Evolutionary conservation across 1,284 basidiomycete species (phyloP).

Genomic region (Rhodotorula mucilaginosa): DNA sequence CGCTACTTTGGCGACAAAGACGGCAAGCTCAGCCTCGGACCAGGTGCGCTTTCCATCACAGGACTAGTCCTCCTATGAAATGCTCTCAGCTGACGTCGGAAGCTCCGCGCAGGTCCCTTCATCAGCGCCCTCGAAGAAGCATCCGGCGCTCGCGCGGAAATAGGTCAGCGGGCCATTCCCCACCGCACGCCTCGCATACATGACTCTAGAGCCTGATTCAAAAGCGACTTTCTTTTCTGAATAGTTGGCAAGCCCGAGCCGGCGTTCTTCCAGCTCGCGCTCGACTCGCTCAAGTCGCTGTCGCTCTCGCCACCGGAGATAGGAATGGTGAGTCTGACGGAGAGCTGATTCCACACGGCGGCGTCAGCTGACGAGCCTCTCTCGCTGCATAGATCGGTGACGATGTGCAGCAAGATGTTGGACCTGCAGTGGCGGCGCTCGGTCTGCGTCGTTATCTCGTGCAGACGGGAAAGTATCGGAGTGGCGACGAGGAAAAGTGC

Average conservation of each 20-base stretch:
- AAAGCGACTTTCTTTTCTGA: no score
- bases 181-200: background rate
- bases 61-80: no score
- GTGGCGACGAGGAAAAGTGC: constrained; percentile 57
- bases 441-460: constrained; percentile 70
- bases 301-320: constrained; percentile 47
- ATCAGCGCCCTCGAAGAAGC: constrained; percentile 64
- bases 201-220: no score
- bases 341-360: no score
- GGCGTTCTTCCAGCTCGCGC: constrained; percentile 61
- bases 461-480: constrained; percentile 67
- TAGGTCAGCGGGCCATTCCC: constrained; percentile 40
- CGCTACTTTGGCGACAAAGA: constrained; percentile 55
- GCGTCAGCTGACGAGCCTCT: background rate
- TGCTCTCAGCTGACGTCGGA: background rate
- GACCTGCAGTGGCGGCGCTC: constrained; percentile 73
- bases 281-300: constrained; percentile 54
- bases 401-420: constrained; percentile 75
- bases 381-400: constrained; percentile 47
- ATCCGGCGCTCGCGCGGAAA: constrained; percentile 54
- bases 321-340: constrained; percentile 55
- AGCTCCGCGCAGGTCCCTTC: constrained; percentile 54
- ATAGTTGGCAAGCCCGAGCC: constrained; percentile 63
- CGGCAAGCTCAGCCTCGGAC: constrained; percentile 61
- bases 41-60: constrained; percentile 50